Conservation (phyloP, 352 stramenopile genomes). For the Phytopythium mirpurense region DNA sequence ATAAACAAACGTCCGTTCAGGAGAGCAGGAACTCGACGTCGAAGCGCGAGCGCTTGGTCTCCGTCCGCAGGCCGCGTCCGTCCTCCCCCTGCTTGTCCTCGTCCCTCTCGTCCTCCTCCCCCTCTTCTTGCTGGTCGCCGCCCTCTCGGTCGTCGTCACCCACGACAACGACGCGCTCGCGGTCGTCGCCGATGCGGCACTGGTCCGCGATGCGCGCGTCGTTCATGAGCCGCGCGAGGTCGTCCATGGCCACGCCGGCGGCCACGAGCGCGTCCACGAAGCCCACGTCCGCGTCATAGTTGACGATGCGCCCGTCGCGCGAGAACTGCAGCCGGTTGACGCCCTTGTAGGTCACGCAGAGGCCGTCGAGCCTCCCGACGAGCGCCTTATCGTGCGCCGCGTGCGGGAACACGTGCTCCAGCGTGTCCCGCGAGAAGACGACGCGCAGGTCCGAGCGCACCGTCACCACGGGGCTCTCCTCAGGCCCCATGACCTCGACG, state of each 20-base stretch:
- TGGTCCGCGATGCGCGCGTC: slow-evolving; percentile 42
- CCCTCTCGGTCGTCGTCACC: slow-evolving; percentile 6
- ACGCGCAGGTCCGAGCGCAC: slow-evolving; percentile 40
- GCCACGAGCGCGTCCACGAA: slow-evolving; percentile 43
- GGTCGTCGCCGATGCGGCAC: slow-evolving; percentile 28
- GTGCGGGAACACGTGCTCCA: slow-evolving; percentile 59
- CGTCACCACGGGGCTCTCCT: slow-evolving; percentile 40
- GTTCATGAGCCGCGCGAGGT: slow-evolving; percentile 45
- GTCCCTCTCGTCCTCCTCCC: background rate
- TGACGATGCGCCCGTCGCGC: slow-evolving; percentile 27
- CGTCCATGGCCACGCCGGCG: slow-evolving; percentile 31
- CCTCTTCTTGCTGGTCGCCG: too few species aligned
- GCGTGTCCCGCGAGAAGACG: slow-evolving; percentile 41
- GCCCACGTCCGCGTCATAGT: slow-evolving; percentile 57
- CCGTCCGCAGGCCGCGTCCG: background rate
- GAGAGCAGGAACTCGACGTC: slow-evolving; percentile 6
- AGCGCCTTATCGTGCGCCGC: slow-evolving; percentile 42
- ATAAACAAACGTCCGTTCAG: too few species aligned
- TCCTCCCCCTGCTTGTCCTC: background rate
- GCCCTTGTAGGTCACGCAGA: slow-evolving; percentile 37
- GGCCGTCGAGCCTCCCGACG: slow-evolving; percentile 34
- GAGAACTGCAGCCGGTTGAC: slow-evolving; percentile 56
- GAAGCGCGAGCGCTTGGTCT: slow-evolving; percentile 3
- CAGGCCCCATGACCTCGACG: slow-evolving; percentile 32
- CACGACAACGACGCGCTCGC: slow-evolving; percentile 1